Percentiles rank a stretch among this genome's conserved stretches.
phyloP scores from a whole-genome alignment of 352 stramenopile genomes.

The Pythium apleroticum region DNA sequence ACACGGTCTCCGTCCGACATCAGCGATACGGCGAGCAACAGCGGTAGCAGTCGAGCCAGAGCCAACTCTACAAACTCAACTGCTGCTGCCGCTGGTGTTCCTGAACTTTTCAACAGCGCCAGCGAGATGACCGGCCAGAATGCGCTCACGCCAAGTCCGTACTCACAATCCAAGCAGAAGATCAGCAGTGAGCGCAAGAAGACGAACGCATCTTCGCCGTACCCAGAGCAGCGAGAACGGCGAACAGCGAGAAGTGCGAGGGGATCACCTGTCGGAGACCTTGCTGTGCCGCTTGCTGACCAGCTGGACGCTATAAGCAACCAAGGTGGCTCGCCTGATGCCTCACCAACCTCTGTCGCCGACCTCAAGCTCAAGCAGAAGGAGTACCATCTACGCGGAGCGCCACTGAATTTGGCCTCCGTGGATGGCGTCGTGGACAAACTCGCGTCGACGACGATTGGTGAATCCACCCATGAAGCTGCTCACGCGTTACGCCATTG shows the following conservation, averaged over 20 bases:
- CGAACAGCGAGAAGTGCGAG: slow-evolving; percentile 14
- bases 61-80: slow-evolving; percentile 8
- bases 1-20: slow-evolving; percentile 1
- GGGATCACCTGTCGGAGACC: slow-evolving; percentile 12
- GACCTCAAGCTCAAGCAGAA: slow-evolving; percentile 30
- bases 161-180: slow-evolving; percentile 32
- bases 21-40: neutral
- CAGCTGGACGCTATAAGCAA: slow-evolving; percentile 22
- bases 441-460: slow-evolving; percentile 16
- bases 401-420: slow-evolving; percentile 11
- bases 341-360: slow-evolving; percentile 17
- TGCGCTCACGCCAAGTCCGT: slow-evolving; percentile 12
- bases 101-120: slow-evolving; percentile 7
- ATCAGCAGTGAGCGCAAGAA: slow-evolving; percentile 32
- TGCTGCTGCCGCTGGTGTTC: neutral
- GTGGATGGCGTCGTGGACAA: slow-evolving; percentile 4
- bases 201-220: slow-evolving; percentile 32
- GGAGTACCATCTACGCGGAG: slow-evolving; percentile 24
- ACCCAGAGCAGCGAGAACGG: slow-evolving; percentile 28
- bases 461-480: slow-evolving; percentile 24
- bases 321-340: slow-evolving; percentile 22
- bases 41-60: neutral
- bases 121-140: slow-evolving; percentile 5
- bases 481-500: slow-evolving; percentile 10
- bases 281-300: slow-evolving; percentile 14